phyloP scores from a whole-genome alignment of 805 yeast species.

The Priceomyces fermenticarens region DNA sequence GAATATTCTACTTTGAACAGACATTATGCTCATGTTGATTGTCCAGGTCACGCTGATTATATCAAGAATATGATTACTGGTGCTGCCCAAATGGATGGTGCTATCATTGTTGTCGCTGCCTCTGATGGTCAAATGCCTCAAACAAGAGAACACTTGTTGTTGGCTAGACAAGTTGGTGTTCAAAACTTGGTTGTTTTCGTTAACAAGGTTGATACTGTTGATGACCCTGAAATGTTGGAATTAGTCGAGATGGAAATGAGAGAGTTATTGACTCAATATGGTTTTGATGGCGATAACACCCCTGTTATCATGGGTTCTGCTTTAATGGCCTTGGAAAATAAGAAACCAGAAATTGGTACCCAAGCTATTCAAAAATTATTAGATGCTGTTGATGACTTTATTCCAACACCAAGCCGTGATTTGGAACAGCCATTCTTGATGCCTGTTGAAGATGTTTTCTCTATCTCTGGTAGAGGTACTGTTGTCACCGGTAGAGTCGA shows the following conservation, averaged over 20 bases:
- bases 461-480: conserved; percentile 99
- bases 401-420: conserved; percentile 96
- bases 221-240: conserved; percentile 98
- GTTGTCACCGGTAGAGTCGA: conserved; percentile 99
- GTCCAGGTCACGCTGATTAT: conserved; percentile 99
- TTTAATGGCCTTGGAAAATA: conserved; percentile 88
- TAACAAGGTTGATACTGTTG: conserved; percentile 96
- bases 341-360: conserved; percentile 86
- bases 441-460: conserved; percentile 97
- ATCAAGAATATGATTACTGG: conserved; percentile 99
- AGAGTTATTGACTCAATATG: conserved; percentile 85
- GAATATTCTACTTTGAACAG: conserved; percentile 94
- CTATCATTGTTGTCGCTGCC: conserved; percentile 98
- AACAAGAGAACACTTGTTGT: conserved; percentile 96
- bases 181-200: conserved; percentile 96
- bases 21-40: conserved; percentile 97
- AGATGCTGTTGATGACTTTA: conserved; percentile 88
- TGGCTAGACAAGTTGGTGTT: conserved; percentile 99
- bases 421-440: conserved; percentile 93
- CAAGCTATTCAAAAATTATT: conserved; percentile 79
- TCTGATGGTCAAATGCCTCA: conserved; percentile 99
- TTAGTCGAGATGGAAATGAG: conserved; percentile 99
- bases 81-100: conserved; percentile 99
- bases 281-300: conserved; percentile 96
- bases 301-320: conserved; percentile 99